phyloP scores from a whole-genome alignment of 169 alveolate genomes.

The Plasmodium knowlesi region DNA sequence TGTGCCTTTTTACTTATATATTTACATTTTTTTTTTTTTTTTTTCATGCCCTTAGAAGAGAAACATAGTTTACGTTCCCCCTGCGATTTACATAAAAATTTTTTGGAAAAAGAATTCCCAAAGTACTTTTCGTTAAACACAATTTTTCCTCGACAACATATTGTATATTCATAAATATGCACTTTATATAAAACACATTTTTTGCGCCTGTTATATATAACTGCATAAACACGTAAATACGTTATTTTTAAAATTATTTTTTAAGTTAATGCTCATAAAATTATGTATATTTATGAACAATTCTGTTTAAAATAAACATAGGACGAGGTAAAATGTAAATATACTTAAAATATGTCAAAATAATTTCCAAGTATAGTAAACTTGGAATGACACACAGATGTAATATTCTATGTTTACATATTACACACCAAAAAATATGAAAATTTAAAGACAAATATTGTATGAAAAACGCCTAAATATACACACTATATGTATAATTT shows the following conservation, averaged over 20 bases:
- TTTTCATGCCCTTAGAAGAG: background rate
- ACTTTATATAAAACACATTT: background rate
- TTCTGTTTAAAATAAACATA: background rate
- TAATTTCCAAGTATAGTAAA: background rate
- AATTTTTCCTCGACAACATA: background rate
- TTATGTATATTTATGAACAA: background rate
- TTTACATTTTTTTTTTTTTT: background rate
- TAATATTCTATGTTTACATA: background rate
- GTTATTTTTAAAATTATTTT: background rate
- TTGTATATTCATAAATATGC: background rate
- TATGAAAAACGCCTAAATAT: background rate
- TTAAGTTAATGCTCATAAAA: background rate
- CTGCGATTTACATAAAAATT: background rate
- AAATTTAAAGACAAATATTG: background rate
- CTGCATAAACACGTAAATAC: background rate
- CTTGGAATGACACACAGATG: background rate
- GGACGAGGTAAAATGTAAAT: background rate
- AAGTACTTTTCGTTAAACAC: background rate
- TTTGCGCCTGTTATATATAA: background rate
- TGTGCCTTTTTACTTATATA: background rate
- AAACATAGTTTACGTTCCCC: background rate
- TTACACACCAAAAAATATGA: background rate
- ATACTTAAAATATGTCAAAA: background rate
- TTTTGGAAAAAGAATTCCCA: background rate
- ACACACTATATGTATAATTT: background rate